Evolutionary conservation across 495 filamentous ascomycete species (phyloP), one percentile per base, ranked within the genome.

Genomic region (Opeltia flavorubescens): DNA sequence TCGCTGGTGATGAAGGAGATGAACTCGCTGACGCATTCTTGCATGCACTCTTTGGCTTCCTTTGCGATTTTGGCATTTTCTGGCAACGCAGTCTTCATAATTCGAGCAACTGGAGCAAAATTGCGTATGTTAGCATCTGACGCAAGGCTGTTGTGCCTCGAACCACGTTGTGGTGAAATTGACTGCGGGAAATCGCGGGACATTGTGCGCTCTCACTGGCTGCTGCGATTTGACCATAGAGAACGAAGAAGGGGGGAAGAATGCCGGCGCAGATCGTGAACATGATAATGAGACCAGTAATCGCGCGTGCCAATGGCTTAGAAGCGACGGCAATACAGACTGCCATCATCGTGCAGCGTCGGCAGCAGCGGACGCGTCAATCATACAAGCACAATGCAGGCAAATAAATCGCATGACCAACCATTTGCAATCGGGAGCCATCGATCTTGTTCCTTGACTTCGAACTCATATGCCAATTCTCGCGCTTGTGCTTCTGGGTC

Each of bases 371-470:
- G 62, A 72, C 70, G 72, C 64, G 68, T 70, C 75, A 75, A 75
- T 73, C 66, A 71, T 59, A 66, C 61, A 61, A 63, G 61, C 62
- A 65, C 56, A 66, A 59, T 66, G 70, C 68, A 72, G 62, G 66
- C 66, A 66, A 58, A 58, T 54, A 61, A 69, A 63, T 59, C 42
- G 44, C 60, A 64, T 66, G 60, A 88, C 84, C 78, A 78, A 98
- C 91, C 91, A 89, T 98, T 98, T 71, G 91, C 91, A 79, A 98
- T 98, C 68, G 91, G 91, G 66, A 98, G 81, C 91, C 91, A 98
- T 74, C 91, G 74, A 70, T 98, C 91, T 67, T 98, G 91, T 67
- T 98, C 91, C 73, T 98, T 98, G 66, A 98, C 93, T 70, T 98
- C 91, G 66, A 96, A 94, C 69, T 96, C 91, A 72, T 83, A 88